Evolutionary conservation across 345 rosid genomes (phyloP).

Genomic region (Heritiera fomes): DNA sequence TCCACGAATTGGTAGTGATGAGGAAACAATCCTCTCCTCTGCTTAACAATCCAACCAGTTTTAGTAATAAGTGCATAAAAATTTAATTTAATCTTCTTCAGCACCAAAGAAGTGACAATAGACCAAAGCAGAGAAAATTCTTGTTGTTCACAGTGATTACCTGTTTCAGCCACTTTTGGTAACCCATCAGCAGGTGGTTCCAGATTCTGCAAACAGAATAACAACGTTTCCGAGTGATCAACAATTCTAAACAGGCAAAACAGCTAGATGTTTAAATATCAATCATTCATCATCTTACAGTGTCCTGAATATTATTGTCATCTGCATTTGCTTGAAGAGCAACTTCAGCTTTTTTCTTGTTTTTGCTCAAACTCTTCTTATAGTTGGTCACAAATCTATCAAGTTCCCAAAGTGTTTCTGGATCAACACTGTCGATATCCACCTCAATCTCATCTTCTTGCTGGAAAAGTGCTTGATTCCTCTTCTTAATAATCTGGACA

Average conservation of each 20-base stretch:
- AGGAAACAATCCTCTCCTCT: constrained; percentile 28
- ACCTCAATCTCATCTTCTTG: constrained; percentile 91
- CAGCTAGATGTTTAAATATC: constrained; percentile 10
- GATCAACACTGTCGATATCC: constrained; percentile 82
- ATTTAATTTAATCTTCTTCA: constrained; percentile 13
- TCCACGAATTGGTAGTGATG: constrained; percentile 31
- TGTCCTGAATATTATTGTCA: constrained; percentile 37
- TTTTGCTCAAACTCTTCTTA: constrained; percentile 46
- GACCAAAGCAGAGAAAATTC: constrained; percentile 12
- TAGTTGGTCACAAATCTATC: constrained; percentile 54
- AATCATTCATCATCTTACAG: constrained; percentile 40
- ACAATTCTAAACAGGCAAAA: not conserved
- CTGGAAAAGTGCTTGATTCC: constrained; percentile 63
- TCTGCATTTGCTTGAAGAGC: constrained; percentile 38
- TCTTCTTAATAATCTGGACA: constrained; percentile 84
- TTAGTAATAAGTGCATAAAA: not conserved
- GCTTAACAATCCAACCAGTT: constrained; percentile 20
- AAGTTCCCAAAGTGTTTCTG: constrained; percentile 90
- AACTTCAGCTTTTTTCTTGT: constrained; percentile 42
- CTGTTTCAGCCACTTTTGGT: constrained; percentile 32
- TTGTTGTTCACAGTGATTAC: constrained; percentile 31
- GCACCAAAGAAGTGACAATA: not conserved
- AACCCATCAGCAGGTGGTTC: constrained; percentile 28
- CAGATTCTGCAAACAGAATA: constrained; percentile 34
- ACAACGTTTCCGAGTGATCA: constrained; percentile 4